These are phyloP conservation scores for Monilinia polystroma DNA, from an alignment of 2,329 filamentous ascomycete genomes.

Conservation along the genomic window DNA sequence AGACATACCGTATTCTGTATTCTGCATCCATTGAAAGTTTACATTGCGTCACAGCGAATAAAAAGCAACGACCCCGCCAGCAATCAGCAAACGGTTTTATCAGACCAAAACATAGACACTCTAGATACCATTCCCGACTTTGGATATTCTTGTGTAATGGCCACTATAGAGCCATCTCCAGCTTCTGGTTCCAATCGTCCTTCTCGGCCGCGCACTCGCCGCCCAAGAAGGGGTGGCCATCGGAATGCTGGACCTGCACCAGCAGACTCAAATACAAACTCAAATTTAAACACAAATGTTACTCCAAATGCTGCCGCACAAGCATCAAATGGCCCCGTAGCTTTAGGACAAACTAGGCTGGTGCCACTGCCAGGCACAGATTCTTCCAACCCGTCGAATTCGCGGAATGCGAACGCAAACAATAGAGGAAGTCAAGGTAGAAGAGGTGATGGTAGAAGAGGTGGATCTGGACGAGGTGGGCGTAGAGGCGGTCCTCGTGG, in stretches of 20 bases:
- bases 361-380: slow-evolving; percentile 17
- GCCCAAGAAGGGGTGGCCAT: slow-evolving; percentile 34
- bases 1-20: neutral
- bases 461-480: slow-evolving; percentile 32
- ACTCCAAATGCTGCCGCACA: slow-evolving; percentile 20
- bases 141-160: slow-evolving; percentile 26
- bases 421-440: slow-evolving; percentile 34
- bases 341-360: slow-evolving; percentile 30
- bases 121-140: slow-evolving; percentile 1
- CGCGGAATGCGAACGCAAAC: slow-evolving; percentile 25
- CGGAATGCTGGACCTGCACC: slow-evolving; percentile 25
- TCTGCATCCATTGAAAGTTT: neutral
- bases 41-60: slow-evolving; percentile 1
- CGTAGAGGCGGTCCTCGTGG: slow-evolving; percentile 32
- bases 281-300: neutral
- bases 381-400: slow-evolving; percentile 16
- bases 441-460: slow-evolving; percentile 33
- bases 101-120: slow-evolving; percentile 11
- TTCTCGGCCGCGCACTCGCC: slow-evolving; percentile 31
- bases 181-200: slow-evolving; percentile 27
- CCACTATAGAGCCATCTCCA: slow-evolving; percentile 28
- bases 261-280: slow-evolving; percentile 14
- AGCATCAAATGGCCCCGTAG: slow-evolving; percentile 25
- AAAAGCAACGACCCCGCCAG: slow-evolving; percentile 26
- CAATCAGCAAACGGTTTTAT: slow-evolving; percentile 4